These are phyloP conservation scores for Clavispora vitiphila DNA, from an alignment of 805 yeast genomes.

Conservation along the genomic window DNA sequence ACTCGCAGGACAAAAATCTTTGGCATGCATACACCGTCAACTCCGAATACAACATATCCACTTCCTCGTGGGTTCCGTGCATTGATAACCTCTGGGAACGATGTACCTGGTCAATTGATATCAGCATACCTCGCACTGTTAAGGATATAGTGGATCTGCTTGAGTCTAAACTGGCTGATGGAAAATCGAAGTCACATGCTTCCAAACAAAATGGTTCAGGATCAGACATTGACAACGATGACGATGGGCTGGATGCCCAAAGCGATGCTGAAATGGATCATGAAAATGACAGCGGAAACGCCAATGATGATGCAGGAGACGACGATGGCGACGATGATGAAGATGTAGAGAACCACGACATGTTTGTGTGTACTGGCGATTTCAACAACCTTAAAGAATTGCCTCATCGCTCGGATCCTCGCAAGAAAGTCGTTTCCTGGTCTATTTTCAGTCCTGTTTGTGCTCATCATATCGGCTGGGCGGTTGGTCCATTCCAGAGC, in stretches of 20 bases:
- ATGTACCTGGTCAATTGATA: constrained; percentile 86
- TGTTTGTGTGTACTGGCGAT: constrained; percentile 69
- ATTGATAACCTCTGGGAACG: constrained; percentile 83
- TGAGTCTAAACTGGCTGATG: constrained; percentile 29
- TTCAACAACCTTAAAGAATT: constrained; percentile 58
- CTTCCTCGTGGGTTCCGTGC: constrained; percentile 98
- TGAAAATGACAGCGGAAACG: neutral
- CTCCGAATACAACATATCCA: constrained; percentile 68
- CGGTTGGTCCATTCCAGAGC: constrained; percentile 80
- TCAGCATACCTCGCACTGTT: constrained; percentile 78
- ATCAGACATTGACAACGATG: neutral
- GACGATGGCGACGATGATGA: constrained; percentile 43
- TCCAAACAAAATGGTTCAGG: constrained; percentile 6
- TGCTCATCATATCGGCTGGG: constrained; percentile 94
- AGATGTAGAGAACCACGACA: constrained; percentile 44
- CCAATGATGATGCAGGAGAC: neutral
- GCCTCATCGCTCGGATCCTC: constrained; percentile 69
- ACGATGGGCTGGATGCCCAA: constrained; percentile 5
- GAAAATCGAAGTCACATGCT: constrained; percentile 16
- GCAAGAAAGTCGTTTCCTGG: constrained; percentile 71
- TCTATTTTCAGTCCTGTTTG: constrained; percentile 78
- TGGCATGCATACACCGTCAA: constrained; percentile 91
- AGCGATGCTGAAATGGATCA: constrained; percentile 5
- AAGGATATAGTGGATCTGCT: constrained; percentile 57
- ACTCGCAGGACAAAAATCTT: constrained; percentile 42